Evolutionary conservation across 2,329 filamentous ascomycete species (phyloP).

Genomic region (Myriosclerotinia curreyana): DNA sequence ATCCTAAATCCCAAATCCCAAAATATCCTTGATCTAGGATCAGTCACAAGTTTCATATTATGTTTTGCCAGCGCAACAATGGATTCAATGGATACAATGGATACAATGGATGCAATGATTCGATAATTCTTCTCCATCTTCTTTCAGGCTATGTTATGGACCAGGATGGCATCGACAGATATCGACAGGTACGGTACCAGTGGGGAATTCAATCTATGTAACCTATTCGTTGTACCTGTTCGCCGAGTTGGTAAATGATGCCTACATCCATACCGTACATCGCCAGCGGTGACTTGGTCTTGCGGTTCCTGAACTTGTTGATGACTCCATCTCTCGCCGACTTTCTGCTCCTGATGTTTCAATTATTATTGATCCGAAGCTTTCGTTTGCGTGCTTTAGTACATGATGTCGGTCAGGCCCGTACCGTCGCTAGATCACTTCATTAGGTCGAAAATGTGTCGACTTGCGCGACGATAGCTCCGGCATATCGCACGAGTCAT

Average conservation of each 20-base stretch:
- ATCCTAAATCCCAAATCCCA: too few relatives aligned
- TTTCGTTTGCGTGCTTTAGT: constrained; percentile 5
- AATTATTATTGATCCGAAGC: not conserved
- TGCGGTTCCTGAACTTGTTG: not conserved
- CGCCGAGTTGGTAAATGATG: constrained; percentile 21
- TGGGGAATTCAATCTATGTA: constrained; percentile 3
- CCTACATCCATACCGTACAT: too few relatives aligned
- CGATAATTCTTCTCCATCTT: not conserved
- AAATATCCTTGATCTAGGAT: too few relatives aligned
- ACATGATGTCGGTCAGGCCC: constrained; percentile 13
- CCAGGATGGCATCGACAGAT: too few relatives aligned
- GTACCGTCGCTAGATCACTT: constrained; percentile 9
- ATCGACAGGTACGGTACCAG: not conserved
- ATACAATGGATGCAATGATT: too few relatives aligned
- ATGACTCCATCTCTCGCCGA: constrained; percentile 12
- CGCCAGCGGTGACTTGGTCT: constrained; percentile 1
- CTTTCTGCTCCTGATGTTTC: constrained; percentile 1
- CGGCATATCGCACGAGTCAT: constrained; percentile 6
- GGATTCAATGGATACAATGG: too few relatives aligned
- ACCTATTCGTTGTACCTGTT: constrained; percentile 16
- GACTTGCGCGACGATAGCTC: not conserved
- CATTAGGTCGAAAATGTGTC: not conserved
- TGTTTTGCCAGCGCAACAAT: constrained; percentile 10
- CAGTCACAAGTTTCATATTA: constrained; percentile 3
- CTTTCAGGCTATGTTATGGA: too few relatives aligned